phyloP scores from a whole-genome alignment of 75 land plant genomes.

The Pinus taeda region DNA sequence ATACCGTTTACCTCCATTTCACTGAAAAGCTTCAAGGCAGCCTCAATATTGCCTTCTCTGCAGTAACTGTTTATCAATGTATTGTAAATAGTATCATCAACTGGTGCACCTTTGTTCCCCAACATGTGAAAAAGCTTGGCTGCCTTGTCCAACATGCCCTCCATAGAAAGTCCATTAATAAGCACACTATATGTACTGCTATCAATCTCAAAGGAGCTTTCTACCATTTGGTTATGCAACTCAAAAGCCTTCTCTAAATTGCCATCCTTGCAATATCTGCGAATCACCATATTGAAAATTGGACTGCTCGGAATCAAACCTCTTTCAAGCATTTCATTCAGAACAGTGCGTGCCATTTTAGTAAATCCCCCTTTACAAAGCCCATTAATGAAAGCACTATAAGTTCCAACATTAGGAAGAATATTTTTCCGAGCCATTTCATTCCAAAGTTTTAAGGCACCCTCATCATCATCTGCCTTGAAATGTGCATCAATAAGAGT shows the following conservation, averaged over 20 bases:
- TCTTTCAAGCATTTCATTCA: constrained; percentile 61
- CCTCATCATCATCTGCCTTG: constrained; percentile 42
- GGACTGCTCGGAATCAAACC: constrained; percentile 66
- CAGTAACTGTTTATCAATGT: constrained; percentile 44
- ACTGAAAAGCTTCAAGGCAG: constrained; percentile 36
- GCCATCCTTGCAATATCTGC: constrained; percentile 63
- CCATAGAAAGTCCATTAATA: constrained; percentile 56
- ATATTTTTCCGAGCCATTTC: constrained; percentile 59
- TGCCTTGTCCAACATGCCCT: constrained; percentile 60
- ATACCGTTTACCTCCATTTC: constrained; percentile 39
- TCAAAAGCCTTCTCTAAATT: constrained; percentile 61
- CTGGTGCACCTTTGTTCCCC: constrained; percentile 44
- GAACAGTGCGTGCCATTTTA: constrained; percentile 39
- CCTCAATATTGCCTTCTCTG: constrained; percentile 33
- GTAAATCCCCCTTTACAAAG: constrained; percentile 45
- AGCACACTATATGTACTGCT: constrained; percentile 66
- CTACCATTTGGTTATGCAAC: constrained; percentile 69
- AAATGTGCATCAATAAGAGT: constrained; percentile 51
- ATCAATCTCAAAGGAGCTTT: constrained; percentile 59
- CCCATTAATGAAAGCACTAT: constrained; percentile 56
- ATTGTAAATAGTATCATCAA: constrained; percentile 46
- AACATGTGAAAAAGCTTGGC: constrained; percentile 51
- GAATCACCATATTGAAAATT: constrained; percentile 69
- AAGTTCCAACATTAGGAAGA: constrained; percentile 52
- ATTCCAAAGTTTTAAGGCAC: constrained; percentile 64